Evolutionary conservation across 495 filamentous ascomycete species (phyloP), one percentile per base, ranked within the genome.

Genomic region (Aspergillus conjunctus): DNA sequence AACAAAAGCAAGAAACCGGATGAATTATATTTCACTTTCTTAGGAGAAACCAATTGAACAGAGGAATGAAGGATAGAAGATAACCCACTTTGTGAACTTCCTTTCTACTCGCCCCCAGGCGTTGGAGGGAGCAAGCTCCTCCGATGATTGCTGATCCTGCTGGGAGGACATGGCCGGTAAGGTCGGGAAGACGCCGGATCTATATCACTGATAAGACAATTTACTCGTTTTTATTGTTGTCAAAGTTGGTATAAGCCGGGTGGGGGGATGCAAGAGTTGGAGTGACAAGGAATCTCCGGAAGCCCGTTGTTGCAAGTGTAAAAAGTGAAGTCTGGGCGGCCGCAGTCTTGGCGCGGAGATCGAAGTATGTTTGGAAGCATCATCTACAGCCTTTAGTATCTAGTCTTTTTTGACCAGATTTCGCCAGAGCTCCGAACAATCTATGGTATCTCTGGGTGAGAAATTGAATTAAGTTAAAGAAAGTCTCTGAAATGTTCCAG

Each of bases 21-120:
- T 41, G 37, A 7, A 41, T 41, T 5, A n/a, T 41, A 41, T n/a
- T 41, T 41, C 15, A 41, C 9, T 11, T 11, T n/a, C 11, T n/a
- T 8, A 26, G 12, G 30, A 26, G 20, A 46, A 26, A 1, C 41
- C 20, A 32, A 52, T 15, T 30, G 30, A 51, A 52, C 18, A 21
- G n/a, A 31, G 32, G 37, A 7, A 43, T 41, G 4, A n/a, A 11
- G 37, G 37, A 41, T 7, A 41, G 2, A 51, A 39, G 43, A 53
- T 31, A 49, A 77, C 75, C 63, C 62, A 80, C 77, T 75, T 65
- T 34, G 67, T 54, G 65, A 79, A 79, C 58, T 75, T 75, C 48
- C 67, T 67, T 63, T 78, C 74, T 33, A 68, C 72, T 12, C 70
- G 73, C 54, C 69, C 63, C 74, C 76, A 79, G 33, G 71, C 61